phyloP scores from a whole-genome alignment of 2,329 filamentous ascomycete species.

The Beauveria bassiana region DNA sequence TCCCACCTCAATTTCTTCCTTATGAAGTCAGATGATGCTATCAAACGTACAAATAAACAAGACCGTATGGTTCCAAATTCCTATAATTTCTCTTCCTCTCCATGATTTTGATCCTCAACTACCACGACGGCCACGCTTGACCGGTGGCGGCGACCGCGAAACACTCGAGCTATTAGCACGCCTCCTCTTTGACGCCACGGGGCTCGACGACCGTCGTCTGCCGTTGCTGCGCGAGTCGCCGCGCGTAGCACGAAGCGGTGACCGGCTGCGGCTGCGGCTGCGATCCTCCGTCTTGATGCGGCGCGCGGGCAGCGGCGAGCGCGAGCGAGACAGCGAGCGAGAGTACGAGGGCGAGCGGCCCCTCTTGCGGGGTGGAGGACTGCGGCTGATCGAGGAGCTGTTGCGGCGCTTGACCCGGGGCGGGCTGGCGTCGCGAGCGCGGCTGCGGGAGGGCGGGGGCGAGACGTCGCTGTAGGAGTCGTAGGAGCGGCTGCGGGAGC shows the following conservation, averaged over 20 bases:
- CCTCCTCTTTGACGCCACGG: constrained; percentile 16
- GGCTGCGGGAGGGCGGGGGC: background rate
- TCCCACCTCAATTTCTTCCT: background rate
- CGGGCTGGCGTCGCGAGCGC: background rate
- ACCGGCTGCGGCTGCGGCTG: constrained; percentile 2
- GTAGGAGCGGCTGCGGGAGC: constrained; percentile 10
- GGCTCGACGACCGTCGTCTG: constrained; percentile 16
- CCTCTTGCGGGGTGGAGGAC: background rate
- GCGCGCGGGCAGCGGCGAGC: background rate
- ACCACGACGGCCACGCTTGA: constrained; percentile 24
- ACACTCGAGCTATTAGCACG: constrained; percentile 22
- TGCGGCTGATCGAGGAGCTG: constrained; percentile 4
- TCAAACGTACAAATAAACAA: background rate
- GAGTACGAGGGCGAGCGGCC: constrained; percentile 2
- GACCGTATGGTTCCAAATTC: background rate
- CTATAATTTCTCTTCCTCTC: background rate
- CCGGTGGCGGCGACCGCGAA: constrained; percentile 24
- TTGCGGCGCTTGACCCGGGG: constrained; percentile 1
- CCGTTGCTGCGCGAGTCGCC: background rate
- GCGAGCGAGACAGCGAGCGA: background rate
- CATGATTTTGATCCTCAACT: constrained; percentile 15
- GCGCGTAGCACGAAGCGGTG: background rate
- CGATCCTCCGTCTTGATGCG: background rate
- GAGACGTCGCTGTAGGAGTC: constrained; percentile 7
- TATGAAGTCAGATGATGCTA: background rate